Percentiles rank a stretch among this genome's conserved stretches.
phyloP scores from a whole-genome alignment of 1,139 yeast species.

The Debaryomycetaceae sp. region DNA sequence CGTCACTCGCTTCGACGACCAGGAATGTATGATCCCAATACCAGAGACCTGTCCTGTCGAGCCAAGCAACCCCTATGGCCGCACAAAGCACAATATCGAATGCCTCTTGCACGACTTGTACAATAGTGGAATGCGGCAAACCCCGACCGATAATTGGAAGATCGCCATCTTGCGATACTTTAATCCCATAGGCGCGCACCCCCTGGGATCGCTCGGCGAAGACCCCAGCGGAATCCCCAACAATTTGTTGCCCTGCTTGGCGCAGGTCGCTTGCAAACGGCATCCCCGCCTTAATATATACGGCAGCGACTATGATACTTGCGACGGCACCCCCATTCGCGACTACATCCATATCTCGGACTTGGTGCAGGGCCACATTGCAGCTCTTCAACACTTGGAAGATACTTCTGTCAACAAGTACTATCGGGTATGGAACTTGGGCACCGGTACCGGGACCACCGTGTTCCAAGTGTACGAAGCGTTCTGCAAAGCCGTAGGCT shows the following conservation, averaged over 20 bases:
- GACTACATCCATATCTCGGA: slow-evolving; percentile 80
- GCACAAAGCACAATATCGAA: slow-evolving; percentile 60
- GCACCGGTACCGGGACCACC: slow-evolving; percentile 72
- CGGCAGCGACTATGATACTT: slow-evolving; percentile 58
- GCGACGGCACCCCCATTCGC: slow-evolving; percentile 75
- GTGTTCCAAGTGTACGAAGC: slow-evolving; percentile 64
- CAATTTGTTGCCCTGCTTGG: slow-evolving; percentile 63
- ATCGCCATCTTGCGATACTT: slow-evolving; percentile 66
- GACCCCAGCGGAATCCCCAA: slow-evolving; percentile 74
- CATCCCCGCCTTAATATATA: slow-evolving; percentile 54
- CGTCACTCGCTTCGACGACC: slow-evolving; percentile 56
- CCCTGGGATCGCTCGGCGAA: slow-evolving; percentile 70
- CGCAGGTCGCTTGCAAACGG: slow-evolving; percentile 71
- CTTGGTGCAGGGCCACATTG: slow-evolving; percentile 70
- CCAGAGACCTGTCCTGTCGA: slow-evolving; percentile 72
- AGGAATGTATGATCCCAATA: slow-evolving; percentile 50
- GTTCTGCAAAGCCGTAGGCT: slow-evolving; percentile 60
- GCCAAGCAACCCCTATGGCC: slow-evolving; percentile 72
- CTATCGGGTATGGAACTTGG: slow-evolving; percentile 74
- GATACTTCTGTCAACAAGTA: slow-evolving; percentile 34
- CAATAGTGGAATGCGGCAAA: slow-evolving; percentile 20
- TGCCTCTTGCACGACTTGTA: slow-evolving; percentile 49
- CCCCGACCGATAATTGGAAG: slow-evolving; percentile 36
- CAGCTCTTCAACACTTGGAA: slow-evolving; percentile 51
- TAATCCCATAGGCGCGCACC: slow-evolving; percentile 82